These are phyloP conservation scores for Torrubiella hemipterigena DNA, from an alignment of 2,329 filamentous ascomycete species.

Conservation along the genomic window DNA sequence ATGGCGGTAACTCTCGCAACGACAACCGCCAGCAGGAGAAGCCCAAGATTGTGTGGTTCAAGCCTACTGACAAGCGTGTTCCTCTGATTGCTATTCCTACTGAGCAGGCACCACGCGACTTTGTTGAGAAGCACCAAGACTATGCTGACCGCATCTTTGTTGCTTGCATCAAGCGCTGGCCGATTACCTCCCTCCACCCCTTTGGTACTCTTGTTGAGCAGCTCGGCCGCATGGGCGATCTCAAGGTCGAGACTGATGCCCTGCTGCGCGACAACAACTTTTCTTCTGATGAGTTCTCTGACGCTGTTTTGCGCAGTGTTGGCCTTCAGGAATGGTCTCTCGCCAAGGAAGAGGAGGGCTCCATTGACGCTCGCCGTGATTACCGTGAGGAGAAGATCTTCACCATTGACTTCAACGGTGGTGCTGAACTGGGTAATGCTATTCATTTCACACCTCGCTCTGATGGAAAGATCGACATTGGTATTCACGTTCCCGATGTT, in stretches of 20 bases:
- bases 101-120: constrained; percentile 92
- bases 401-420: constrained; percentile 83
- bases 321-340: constrained; percentile 87
- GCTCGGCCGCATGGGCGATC: constrained; percentile 91
- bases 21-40: constrained; percentile 80
- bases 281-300: constrained; percentile 91
- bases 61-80: constrained; percentile 97
- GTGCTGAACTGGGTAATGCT: constrained; percentile 81
- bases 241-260: constrained; percentile 96
- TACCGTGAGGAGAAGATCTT: constrained; percentile 83
- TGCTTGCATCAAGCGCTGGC: constrained; percentile 98
- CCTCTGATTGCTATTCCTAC: constrained; percentile 96
- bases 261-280: constrained; percentile 98
- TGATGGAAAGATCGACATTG: constrained; percentile 84
- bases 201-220: constrained; percentile 97
- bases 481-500: constrained; percentile 89
- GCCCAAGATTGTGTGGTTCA: constrained; percentile 99
- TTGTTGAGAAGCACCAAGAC: constrained; percentile 96
- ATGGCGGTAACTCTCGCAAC: constrained; percentile 61
- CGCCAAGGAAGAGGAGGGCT: constrained; percentile 66
- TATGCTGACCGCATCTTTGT: constrained; percentile 98
- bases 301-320: constrained; percentile 87
- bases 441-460: constrained; percentile 77
- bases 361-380: constrained; percentile 66
- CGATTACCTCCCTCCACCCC: constrained; percentile 96